Base-by-base conservation (phyloP, 345 rosid genomes). In the Dimocarpus longan region DNA sequence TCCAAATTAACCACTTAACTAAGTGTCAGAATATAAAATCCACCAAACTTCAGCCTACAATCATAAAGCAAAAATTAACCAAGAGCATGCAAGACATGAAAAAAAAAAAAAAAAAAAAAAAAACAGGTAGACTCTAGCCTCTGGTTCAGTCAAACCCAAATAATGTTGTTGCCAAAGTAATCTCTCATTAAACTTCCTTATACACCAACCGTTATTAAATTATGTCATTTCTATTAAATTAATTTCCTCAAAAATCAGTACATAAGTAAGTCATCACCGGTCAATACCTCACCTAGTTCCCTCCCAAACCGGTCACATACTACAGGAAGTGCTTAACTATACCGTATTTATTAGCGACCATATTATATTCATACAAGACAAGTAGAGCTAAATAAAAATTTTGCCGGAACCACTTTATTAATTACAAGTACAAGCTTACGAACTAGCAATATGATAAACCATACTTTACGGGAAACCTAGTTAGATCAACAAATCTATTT, bases 301-400 rank as follows among this genome's bases (percentile, higher is more conserved):
- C 46, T n/a, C 16, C 76, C 50, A 46, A 56, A 40, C 50, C 3
- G 40, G 68, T 44, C 22, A 6, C 48, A 72, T 19, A n/a, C 18
- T 19, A 37, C 5, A 28, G 16, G 15, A 32, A 57, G 52, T n/a
- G 56, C 70, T 79, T 66, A 26, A 37, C 68, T 60, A 39, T 19
- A 43, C 74, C 32, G 54, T 13, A 78, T 76, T 73, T 73, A 48
- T 18, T 22, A 21, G 52, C 52, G 56, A 37, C 19, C 79, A 43
- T 76, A 73, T 63, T 43, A 56, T 73, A 62, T 74, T 82, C 28
- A 19, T 50, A 26, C 37, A 60, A 63, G 72, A 64, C 75, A 21
- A 21, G 21, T 40, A 24, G 21, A 76, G 7, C 54, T n/a, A 66
- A 66, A 73, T 72, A 72, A 72, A 80, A 76, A 72, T 80, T 72